Base-by-base conservation (phyloP, 352 stramenopile species). In the Phytophthora chlamydospora region DNA sequence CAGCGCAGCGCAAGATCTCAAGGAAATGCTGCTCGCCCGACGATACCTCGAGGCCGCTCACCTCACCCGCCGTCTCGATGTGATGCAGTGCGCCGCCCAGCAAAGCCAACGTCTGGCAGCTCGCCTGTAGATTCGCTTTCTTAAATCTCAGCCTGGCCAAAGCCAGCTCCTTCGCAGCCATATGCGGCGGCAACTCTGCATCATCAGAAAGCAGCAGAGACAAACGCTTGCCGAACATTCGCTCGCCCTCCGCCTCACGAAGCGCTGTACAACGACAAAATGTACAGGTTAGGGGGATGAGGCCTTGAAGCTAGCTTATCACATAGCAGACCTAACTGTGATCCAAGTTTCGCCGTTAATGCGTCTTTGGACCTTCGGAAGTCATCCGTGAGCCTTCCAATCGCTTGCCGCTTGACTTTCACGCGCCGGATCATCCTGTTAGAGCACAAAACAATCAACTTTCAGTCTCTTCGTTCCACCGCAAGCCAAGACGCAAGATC, bases 1-100 rank as follows among this genome's bases (percentile, higher is more conserved):
- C 70, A n/a, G 89, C 75, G 16, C 83, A 89, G 8, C 78, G 74
- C 43, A 92, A 73, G 2, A 91, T 50, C 27, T 90, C 79, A 19
- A 94, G 69, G 19, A 92, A 86, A 39, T 79, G 80, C 12, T 90
- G 60, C 38, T 92, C 83, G 12, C 75, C 68, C 3, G 71, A 68
- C 3, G 80, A 80, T 5, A 85, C 57, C 12, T 91, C 79, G 14
- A 69, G 52, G 0, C 74, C 77, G 8, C 66, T 88, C 6, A 68
- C 56, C 5, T 86, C 61, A 2, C 75, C 74, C 31, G 58, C 62
- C 7, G 68, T 52, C 42, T 90, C 80, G 11, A 90, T 51, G 24
- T 78, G 65, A 36, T 77, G 65, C 3, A 94, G 62, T 4, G 87
- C 56, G 4, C 66, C 62, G 1, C 80, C 78, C 1, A 92, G 50